A percentile compares a stretch with the other conserved stretches of the same genome.
Conservation (phyloP, 371 early-diverging fungal species). For the Mucor mucedo region DNA sequence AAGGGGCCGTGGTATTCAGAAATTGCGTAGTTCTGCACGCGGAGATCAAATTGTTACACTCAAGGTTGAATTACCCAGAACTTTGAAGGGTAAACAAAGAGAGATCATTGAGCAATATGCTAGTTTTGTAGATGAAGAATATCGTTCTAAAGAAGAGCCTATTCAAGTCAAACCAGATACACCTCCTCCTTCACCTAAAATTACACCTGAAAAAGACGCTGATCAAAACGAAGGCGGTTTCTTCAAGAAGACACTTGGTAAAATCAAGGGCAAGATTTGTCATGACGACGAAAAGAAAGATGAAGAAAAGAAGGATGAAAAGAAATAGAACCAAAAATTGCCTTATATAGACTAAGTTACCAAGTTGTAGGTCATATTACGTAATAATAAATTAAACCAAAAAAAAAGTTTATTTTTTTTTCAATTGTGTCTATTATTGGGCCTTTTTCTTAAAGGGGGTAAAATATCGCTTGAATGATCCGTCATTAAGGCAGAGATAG, state of each 20-base stretch:
- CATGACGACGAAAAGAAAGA: slow-evolving; percentile 35
- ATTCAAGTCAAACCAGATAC: slow-evolving; percentile 19
- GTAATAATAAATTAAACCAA: neutral
- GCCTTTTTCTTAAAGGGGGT: slow-evolving; percentile 2
- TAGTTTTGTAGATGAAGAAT: slow-evolving; percentile 39
- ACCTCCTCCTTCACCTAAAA: slow-evolving; percentile 27
- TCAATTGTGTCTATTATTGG: too few species aligned
- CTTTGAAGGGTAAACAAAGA: slow-evolving; percentile 45
- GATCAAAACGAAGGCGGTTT: slow-evolving; percentile 27
- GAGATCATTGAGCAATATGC: slow-evolving; percentile 42
- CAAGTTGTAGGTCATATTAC: too few species aligned
- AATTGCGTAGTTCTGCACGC: slow-evolving; percentile 53
- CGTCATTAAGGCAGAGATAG: neutral
- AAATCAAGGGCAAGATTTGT: slow-evolving; percentile 37
- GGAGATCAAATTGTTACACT: slow-evolving; percentile 91
- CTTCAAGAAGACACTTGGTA: slow-evolving; percentile 39
- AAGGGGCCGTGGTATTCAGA: slow-evolving; percentile 75
- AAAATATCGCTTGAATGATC: neutral
- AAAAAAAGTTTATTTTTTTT: too few species aligned
- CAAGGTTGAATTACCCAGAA: slow-evolving; percentile 78
- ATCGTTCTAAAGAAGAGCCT: slow-evolving; percentile 29
- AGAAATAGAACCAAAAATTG: slow-evolving; percentile 1
- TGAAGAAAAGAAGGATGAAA: slow-evolving; percentile 14
- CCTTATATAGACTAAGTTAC: too few species aligned
- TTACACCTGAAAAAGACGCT: slow-evolving; percentile 10